Conservation (phyloP, 2,329 filamentous ascomycete species). For the Penicillium sp. region DNA sequence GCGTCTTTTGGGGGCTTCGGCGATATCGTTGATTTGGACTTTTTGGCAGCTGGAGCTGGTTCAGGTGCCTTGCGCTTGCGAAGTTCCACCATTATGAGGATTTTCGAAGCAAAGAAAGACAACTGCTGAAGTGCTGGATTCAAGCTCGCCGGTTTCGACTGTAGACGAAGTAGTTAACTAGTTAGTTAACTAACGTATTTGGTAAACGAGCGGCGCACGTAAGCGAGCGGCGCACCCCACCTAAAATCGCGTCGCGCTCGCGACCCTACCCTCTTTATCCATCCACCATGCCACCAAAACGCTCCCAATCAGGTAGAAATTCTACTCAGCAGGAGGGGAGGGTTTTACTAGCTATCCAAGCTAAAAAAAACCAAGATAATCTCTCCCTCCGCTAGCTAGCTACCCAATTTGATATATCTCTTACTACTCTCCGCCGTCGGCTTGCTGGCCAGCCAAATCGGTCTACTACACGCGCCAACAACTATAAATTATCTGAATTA, state of each 20-base stretch:
- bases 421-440: neutral
- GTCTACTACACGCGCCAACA: neutral
- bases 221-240: neutral
- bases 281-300: constrained; percentile 1
- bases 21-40: constrained; percentile 19
- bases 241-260: neutral
- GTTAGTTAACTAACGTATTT: neutral
- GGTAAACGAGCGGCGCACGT: neutral
- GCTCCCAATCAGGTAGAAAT: neutral
- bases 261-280: too few relatives aligned
- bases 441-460: neutral
- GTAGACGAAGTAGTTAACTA: too few relatives aligned
- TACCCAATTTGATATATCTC: too few relatives aligned
- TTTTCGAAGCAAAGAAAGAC: neutral
- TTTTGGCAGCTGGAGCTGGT: constrained; percentile 25
- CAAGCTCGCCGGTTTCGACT: too few relatives aligned
- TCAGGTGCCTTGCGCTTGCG: constrained; percentile 55
- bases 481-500: too few relatives aligned
- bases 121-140: too few relatives aligned
- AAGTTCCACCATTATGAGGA: constrained; percentile 48
- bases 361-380: too few relatives aligned
- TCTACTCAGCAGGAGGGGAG: neutral
- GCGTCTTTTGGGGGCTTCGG: constrained; percentile 13
- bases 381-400: too few relatives aligned
- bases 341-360: too few relatives aligned